These are phyloP conservation scores for Aspergillus sp. DNA, from an alignment of 2,329 filamentous ascomycete species.

Conservation along the genomic window DNA sequence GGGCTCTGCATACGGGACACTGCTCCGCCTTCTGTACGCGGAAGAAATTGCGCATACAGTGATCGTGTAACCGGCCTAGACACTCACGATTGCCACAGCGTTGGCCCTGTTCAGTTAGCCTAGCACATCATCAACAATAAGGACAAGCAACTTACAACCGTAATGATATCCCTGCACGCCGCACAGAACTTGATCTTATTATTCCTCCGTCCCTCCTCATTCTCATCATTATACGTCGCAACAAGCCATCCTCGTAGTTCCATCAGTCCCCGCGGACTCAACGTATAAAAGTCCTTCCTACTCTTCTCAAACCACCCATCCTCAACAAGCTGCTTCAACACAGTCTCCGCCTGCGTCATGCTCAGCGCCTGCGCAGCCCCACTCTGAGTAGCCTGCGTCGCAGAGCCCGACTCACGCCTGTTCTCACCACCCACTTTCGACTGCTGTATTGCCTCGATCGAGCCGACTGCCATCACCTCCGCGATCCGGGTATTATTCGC, in stretches of 20 bases:
- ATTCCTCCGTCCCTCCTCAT: conserved; percentile 54
- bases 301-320: conserved; percentile 87
- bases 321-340: conserved; percentile 68
- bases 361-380: conserved; percentile 58
- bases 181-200: conserved; percentile 82
- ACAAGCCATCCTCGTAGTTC: conserved; percentile 82
- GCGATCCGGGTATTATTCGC: conserved; percentile 75
- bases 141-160: conserved; percentile 52
- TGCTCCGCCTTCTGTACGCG: conserved; percentile 59
- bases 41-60: conserved; percentile 74
- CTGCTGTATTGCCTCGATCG: conserved; percentile 75
- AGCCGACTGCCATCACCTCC: conserved; percentile 79
- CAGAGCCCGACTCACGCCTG: conserved; percentile 49
- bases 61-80: conserved; percentile 69
- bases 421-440: conserved; percentile 45
- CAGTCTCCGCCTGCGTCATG: conserved; percentile 72
- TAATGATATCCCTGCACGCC: conserved; percentile 87
- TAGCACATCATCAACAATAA: background rate
- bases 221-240: conserved; percentile 83
- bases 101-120: conserved; percentile 56
- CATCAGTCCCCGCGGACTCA: conserved; percentile 76
- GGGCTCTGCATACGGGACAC: conserved; percentile 61
- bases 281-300: conserved; percentile 67
- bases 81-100: conserved; percentile 71
- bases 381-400: conserved; percentile 36